Percentiles rank a stretch among this genome's conserved stretches.
phyloP scores from a whole-genome alignment of 257 asterid genomes.

The Petunia axillaris region DNA sequence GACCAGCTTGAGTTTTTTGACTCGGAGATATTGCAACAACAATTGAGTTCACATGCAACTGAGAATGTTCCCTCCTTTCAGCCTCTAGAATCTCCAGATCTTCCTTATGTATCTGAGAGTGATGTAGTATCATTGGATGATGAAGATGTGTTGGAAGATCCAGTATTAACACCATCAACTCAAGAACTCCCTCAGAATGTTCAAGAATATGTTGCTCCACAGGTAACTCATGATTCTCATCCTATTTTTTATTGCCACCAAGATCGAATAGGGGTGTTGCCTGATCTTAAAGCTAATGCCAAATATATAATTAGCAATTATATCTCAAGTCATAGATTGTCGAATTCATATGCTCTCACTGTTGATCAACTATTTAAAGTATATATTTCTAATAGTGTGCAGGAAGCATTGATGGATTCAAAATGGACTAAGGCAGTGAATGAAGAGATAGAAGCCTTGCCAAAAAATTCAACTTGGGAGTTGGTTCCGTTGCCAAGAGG shows the following conservation, averaged over 20 bases:
- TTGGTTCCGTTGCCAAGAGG: not conserved
- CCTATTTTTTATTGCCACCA: not conserved
- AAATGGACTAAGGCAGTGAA: not conserved
- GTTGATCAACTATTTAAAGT: constrained; percentile 16
- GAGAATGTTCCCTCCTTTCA: not conserved
- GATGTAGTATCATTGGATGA: not conserved
- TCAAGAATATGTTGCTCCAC: not conserved
- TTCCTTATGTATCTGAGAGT: too few relatives aligned
- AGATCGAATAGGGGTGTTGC: not conserved
- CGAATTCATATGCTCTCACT: not conserved
- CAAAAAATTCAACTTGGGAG: not conserved
- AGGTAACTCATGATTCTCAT: not conserved
- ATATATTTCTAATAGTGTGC: constrained; percentile 21
- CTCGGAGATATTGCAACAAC: not conserved
- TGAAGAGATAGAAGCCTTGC: not conserved
- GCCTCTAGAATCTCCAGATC: not conserved
- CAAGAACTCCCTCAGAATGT: not conserved
- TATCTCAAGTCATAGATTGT: not conserved
- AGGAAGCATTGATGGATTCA: constrained; percentile 11
- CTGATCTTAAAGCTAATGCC: constrained; percentile 13
- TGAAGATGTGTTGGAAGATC: not conserved
- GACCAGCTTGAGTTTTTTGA: not conserved
- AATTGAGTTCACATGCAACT: not conserved
- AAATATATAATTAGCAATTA: constrained; percentile 17
- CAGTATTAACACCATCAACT: not conserved